These are phyloP conservation scores for Euphorbia peplus DNA, from an alignment of 345 rosid species.

Conservation along the genomic window DNA sequence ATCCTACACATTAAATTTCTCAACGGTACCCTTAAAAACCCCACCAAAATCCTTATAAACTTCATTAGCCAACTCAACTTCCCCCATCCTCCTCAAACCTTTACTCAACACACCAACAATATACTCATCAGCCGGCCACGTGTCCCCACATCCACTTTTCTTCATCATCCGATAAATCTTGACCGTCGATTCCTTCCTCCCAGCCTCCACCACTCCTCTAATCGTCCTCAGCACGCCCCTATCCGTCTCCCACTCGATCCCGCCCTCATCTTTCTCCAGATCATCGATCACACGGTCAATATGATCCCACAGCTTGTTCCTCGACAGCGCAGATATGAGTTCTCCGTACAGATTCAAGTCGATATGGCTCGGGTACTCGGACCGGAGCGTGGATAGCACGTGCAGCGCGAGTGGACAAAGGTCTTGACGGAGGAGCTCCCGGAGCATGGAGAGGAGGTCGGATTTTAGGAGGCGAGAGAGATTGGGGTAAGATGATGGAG, in stretches of 20 bases:
- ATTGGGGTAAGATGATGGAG: conserved; percentile 32
- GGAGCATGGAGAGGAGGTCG: conserved; percentile 57
- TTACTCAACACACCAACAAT: conserved; percentile 49
- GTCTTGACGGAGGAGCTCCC: conserved; percentile 83
- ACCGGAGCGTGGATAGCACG: conserved; percentile 58
- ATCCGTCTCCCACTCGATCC: conserved; percentile 39
- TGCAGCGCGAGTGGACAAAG: conserved; percentile 62
- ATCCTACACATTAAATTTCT: conserved; percentile 10
- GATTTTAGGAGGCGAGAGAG: conserved; percentile 77
- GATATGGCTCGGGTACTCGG: conserved; percentile 47
- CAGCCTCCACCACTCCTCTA: conserved; percentile 54
- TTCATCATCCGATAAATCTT: conserved; percentile 63
- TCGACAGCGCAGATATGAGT: conserved; percentile 49
- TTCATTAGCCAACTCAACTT: conserved; percentile 48
- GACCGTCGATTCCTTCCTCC: conserved; percentile 66
- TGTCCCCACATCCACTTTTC: conserved; percentile 57
- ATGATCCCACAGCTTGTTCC: conserved; percentile 41
- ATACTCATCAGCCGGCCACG: conserved; percentile 60
- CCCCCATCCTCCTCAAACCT: conserved; percentile 66
- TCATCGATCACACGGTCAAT: conserved; percentile 57
- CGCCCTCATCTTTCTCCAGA: conserved; percentile 34
- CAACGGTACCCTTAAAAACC: conserved; percentile 19
- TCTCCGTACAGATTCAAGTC: conserved; percentile 64
- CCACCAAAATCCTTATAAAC: conserved; percentile 42
- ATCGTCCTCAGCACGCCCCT: conserved; percentile 49